These are phyloP conservation scores for Nitzschia inconspicua DNA, from an alignment of 108 stramenopile species.

Conservation along the genomic window DNA sequence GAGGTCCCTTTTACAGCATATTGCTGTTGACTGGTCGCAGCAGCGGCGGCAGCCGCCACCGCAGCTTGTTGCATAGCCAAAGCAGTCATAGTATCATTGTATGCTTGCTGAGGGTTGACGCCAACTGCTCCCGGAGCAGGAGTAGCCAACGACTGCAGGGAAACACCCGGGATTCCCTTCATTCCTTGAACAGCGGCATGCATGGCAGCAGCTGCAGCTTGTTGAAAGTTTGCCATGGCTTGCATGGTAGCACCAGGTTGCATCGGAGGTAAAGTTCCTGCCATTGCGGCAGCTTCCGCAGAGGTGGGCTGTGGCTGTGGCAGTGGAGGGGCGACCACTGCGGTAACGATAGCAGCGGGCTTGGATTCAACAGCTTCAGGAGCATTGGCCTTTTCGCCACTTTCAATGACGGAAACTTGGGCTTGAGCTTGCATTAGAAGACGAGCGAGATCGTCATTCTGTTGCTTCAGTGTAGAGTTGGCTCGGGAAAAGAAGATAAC, in stretches of 20 bases:
- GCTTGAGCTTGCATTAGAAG: constrained; percentile 64
- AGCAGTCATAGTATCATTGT: constrained; percentile 52
- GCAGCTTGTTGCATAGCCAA: constrained; percentile 57
- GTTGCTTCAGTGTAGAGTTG: constrained; percentile 68
- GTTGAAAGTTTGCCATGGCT: constrained; percentile 67
- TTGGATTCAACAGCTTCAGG: background rate
- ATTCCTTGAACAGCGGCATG: constrained; percentile 47
- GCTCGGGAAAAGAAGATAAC: constrained; percentile 81
- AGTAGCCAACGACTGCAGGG: constrained; percentile 12
- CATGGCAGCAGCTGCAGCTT: constrained; percentile 61
- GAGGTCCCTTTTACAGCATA: constrained; percentile 15
- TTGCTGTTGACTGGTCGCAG: constrained; percentile 20
- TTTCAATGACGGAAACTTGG: constrained; percentile 40
- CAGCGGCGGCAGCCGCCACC: constrained; percentile 32
- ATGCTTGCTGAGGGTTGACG: constrained; percentile 33
- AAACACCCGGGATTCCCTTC: constrained; percentile 33
- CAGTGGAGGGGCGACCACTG: background rate
- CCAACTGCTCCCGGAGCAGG: constrained; percentile 15
- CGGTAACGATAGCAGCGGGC: background rate
- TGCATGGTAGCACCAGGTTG: constrained; percentile 65
- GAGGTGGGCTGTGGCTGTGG: background rate
- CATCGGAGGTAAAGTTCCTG: constrained; percentile 31
- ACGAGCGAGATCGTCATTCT: constrained; percentile 68
- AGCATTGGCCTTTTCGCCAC: background rate
- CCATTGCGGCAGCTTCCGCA: background rate